These are phyloP conservation scores for Groenewaldozyma auringiensis DNA, from an alignment of 1,139 yeast species.

Conservation along the genomic window DNA sequence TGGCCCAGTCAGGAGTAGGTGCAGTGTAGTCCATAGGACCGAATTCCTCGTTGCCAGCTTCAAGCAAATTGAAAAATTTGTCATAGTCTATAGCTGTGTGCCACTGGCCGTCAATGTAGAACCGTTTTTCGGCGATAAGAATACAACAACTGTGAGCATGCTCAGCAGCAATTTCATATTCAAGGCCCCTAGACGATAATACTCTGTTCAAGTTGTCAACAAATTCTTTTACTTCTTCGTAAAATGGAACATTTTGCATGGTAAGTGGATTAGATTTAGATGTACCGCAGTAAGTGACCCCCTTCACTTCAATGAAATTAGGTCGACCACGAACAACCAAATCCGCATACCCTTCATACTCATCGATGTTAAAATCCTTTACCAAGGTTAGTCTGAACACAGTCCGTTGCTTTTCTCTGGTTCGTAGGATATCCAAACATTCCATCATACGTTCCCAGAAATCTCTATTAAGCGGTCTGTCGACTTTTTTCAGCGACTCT, in stretches of 20 bases:
- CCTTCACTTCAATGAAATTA: conserved; percentile 85
- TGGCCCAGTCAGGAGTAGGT: conserved; percentile 86
- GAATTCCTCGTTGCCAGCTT: conserved; percentile 47
- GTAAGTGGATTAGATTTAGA: conserved; percentile 79
- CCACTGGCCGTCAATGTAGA: conserved; percentile 69
- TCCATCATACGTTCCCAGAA: conserved; percentile 84
- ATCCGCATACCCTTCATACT: conserved; percentile 80
- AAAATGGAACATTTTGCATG: conserved; percentile 92
- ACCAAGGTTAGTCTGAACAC: conserved; percentile 87
- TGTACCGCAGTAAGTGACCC: conserved; percentile 91
- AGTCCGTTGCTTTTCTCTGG: conserved; percentile 78
- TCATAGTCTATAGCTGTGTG: conserved; percentile 83
- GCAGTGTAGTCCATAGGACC: conserved; percentile 72
- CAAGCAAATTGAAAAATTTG: conserved; percentile 62
- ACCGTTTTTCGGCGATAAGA: conserved; percentile 67
- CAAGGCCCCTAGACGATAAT: conserved; percentile 53
- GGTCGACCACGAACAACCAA: conserved; percentile 77
- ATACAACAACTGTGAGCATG: conserved; percentile 95
- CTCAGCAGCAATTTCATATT: conserved; percentile 84
- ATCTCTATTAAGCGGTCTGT: conserved; percentile 81
- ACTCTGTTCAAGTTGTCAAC: conserved; percentile 56
- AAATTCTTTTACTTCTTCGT: conserved; percentile 78
- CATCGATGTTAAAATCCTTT: conserved; percentile 84
- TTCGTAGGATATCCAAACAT: conserved; percentile 72
- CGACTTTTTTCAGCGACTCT: conserved; percentile 70